phyloP scores from a whole-genome alignment of 148 eudicot species.

The Cornus suecica region DNA sequence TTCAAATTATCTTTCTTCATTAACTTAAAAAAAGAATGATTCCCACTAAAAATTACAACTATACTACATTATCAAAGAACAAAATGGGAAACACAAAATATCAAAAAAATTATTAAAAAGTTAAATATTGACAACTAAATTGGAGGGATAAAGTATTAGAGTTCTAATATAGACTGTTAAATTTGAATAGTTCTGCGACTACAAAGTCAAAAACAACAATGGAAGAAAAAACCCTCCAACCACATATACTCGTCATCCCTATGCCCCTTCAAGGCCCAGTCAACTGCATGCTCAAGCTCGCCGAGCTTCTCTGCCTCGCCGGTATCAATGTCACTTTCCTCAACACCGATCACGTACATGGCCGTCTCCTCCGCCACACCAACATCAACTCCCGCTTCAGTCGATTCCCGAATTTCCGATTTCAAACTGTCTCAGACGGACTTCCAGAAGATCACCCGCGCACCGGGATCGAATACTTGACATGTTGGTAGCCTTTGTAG shows the following conservation, averaged over 20 bases:
- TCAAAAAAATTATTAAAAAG: no score
- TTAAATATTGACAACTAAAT: no score
- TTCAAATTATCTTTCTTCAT: no score
- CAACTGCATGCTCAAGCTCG: conserved; percentile 41
- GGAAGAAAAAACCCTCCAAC: conserved; percentile 12
- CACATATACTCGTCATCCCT: conserved; percentile 38
- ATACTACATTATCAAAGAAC: no score
- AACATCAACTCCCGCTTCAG: conserved; percentile 24
- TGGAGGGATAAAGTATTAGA: no score
- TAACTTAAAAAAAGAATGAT: no score
- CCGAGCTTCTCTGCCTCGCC: conserved; percentile 40
- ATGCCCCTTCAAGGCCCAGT: conserved; percentile 35
- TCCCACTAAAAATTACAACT: no score
- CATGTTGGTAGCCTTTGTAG: conserved; percentile 23
- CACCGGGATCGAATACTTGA: conserved; percentile 27
- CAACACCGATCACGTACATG: conserved; percentile 20
- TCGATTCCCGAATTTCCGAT: conserved; percentile 22
- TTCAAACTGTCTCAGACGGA: conserved; percentile 32
- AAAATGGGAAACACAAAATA: no score
- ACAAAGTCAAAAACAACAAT: background rate
- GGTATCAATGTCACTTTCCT: conserved; percentile 34
- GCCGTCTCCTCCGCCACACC: conserved; percentile 33
- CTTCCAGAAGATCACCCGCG: conserved; percentile 32
- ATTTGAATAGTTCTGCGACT: no score
- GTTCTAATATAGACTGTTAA: no score